Conservation (phyloP, 106 monocot genomes). For the Chionographis japonica region DNA sequence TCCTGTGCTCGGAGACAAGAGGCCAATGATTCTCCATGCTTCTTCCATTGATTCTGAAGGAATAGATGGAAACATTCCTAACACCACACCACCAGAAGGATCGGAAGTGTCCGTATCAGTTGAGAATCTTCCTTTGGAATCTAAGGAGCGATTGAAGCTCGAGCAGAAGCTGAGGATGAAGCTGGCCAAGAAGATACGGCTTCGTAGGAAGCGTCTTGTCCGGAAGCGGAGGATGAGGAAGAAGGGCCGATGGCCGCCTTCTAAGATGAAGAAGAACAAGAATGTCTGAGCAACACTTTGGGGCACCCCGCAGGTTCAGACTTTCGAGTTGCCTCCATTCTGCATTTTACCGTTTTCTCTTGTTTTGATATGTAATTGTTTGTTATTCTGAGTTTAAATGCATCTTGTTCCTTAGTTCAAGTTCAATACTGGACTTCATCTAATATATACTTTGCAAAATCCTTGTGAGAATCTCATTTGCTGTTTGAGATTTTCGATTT, state of each 20-base stretch:
- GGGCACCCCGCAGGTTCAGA: constrained; percentile 8
- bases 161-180: constrained; percentile 86
- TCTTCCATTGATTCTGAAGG: constrained; percentile 39
- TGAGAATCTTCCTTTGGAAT: constrained; percentile 72
- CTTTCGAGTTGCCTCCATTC: neutral
- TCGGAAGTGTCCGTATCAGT: constrained; percentile 29
- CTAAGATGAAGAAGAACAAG: constrained; percentile 94
- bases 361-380: neutral
- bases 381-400: too few species aligned
- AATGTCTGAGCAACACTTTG: constrained; percentile 43
- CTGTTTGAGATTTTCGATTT: too few species aligned
- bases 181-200: constrained; percentile 77
- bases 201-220: constrained; percentile 64
- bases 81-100: constrained; percentile 22
- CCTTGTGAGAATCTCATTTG: too few species aligned
- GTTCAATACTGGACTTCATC: too few species aligned
- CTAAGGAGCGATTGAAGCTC: constrained; percentile 54
- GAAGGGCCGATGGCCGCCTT: constrained; percentile 92
- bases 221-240: constrained; percentile 77
- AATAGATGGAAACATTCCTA: constrained; percentile 12
- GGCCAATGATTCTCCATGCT: constrained; percentile 30
- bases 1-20: constrained; percentile 13
- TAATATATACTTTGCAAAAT: too few species aligned
- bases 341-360: neutral
- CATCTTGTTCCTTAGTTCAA: too few species aligned